Percentiles rank a stretch among this genome's conserved stretches.
These are phyloP conservation scores for Eucommia ulmoides DNA, from an alignment of 257 asterid genomes.

Conservation along the genomic window DNA sequence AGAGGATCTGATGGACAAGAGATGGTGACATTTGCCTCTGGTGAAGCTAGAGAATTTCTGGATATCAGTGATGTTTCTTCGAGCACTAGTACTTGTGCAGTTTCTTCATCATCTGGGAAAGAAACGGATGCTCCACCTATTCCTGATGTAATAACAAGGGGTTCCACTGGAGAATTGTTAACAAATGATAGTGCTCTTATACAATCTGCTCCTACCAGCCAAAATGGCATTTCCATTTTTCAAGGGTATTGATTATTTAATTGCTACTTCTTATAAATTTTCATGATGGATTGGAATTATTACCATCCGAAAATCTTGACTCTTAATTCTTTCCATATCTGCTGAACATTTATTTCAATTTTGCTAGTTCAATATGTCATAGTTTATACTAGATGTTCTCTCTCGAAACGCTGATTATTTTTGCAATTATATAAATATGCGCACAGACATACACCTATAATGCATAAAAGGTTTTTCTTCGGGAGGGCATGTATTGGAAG, in stretches of 20 bases:
- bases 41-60: constrained; percentile 24
- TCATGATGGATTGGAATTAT: too few relatives aligned
- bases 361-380: too few relatives aligned
- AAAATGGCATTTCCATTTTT: constrained; percentile 50
- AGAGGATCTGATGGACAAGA: constrained; percentile 42
- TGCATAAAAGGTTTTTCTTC: too few relatives aligned
- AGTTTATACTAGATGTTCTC: too few relatives aligned
- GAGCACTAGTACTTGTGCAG: constrained; percentile 25
- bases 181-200: constrained; percentile 26
- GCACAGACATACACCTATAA: too few relatives aligned
- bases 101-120: constrained; percentile 22
- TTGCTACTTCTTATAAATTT: too few relatives aligned
- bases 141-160: constrained; percentile 37
- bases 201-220: constrained; percentile 30
- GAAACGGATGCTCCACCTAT: constrained; percentile 46
- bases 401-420: too few relatives aligned
- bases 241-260: constrained; percentile 52
- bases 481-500: too few relatives aligned
- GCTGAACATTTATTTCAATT: too few relatives aligned
- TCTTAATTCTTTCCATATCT: too few relatives aligned
- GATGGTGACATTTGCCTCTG: constrained; percentile 56
- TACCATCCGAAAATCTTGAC: too few relatives aligned
- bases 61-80: constrained; percentile 21
- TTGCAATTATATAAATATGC: too few relatives aligned
- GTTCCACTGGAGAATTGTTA: constrained; percentile 25